Evolutionary conservation across 805 yeast species (phyloP).

Genomic region (Yarrowia sp.): DNA sequence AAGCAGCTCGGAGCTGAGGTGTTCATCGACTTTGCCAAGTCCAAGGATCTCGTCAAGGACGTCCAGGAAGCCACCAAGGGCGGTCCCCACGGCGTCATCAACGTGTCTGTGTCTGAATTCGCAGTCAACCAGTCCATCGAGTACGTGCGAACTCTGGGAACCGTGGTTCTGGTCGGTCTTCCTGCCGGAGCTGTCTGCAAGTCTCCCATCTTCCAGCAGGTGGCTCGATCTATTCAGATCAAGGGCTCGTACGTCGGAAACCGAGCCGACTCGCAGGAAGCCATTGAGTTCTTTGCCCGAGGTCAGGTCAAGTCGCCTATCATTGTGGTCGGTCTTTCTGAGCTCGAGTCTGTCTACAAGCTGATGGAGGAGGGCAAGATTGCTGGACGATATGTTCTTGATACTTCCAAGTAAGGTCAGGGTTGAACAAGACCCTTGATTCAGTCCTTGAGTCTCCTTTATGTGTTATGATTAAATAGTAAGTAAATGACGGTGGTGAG

Average conservation of each 20-base stretch:
- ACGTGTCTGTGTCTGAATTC: slow-evolving; percentile 65
- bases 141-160: slow-evolving; percentile 60
- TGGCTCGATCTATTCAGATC: slow-evolving; percentile 61
- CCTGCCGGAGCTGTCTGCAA: slow-evolving; percentile 65
- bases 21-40: slow-evolving; percentile 62
- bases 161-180: slow-evolving; percentile 66
- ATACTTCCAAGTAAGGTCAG: slow-evolving; percentile 54
- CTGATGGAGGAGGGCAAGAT: slow-evolving; percentile 69
- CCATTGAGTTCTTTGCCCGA: slow-evolving; percentile 60
- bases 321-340: slow-evolving; percentile 61
- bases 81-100: slow-evolving; percentile 74
- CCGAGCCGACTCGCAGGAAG: slow-evolving; percentile 67
- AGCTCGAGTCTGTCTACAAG: slow-evolving; percentile 57
- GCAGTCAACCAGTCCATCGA: slow-evolving; percentile 63
- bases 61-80: slow-evolving; percentile 60
- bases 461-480: neutral
- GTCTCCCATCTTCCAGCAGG: slow-evolving; percentile 62
- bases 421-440: neutral
- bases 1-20: slow-evolving; percentile 68
- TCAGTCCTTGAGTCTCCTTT: no score
- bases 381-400: slow-evolving; percentile 70
- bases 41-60: slow-evolving; percentile 57
- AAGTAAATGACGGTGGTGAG: slow-evolving; percentile 14
- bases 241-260: slow-evolving; percentile 67
- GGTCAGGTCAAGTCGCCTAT: slow-evolving; percentile 63